Evolutionary conservation across 495 filamentous ascomycete species (phyloP).

Genomic region (Penicillium macrosclerotiorum): DNA sequence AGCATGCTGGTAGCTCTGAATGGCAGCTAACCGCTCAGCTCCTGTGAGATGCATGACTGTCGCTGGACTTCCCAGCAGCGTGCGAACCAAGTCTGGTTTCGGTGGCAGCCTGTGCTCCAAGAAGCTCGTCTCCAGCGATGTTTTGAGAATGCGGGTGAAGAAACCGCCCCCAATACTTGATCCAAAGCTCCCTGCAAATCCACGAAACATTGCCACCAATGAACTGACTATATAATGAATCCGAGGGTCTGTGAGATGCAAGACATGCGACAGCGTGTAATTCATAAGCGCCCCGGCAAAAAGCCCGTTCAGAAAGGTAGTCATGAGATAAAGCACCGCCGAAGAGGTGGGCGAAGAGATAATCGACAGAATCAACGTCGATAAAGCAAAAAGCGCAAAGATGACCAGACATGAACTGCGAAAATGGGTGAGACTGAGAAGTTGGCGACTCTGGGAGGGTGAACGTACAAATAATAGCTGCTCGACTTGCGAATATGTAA

Average conservation of each 20-base stretch:
- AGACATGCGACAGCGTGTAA: slow-evolving; percentile 72
- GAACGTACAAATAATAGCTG: slow-evolving; percentile 58
- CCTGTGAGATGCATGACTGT: slow-evolving; percentile 52
- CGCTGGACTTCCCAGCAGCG: slow-evolving; percentile 67
- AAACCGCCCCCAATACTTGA: slow-evolving; percentile 74
- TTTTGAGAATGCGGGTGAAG: slow-evolving; percentile 61
- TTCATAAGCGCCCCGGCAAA: slow-evolving; percentile 68
- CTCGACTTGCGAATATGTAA: slow-evolving; percentile 66
- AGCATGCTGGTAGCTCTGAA: slow-evolving; percentile 59
- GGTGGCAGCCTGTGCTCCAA: slow-evolving; percentile 45
- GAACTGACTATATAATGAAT: slow-evolving; percentile 70
- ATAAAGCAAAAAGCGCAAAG: slow-evolving; percentile 52
- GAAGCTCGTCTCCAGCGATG: slow-evolving; percentile 56
- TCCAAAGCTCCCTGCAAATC: slow-evolving; percentile 73
- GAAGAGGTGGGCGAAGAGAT: slow-evolving; percentile 49
- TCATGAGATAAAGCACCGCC: slow-evolving; percentile 45
- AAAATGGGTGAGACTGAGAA: background rate
- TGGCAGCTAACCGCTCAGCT: slow-evolving; percentile 57
- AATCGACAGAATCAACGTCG: slow-evolving; percentile 47
- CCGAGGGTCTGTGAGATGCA: slow-evolving; percentile 60
- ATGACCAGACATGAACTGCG: slow-evolving; percentile 51
- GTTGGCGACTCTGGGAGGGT: background rate
- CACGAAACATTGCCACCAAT: slow-evolving; percentile 68
- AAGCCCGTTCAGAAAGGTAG: slow-evolving; percentile 66
- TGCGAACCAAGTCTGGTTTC: slow-evolving; percentile 54